phyloP scores from a whole-genome alignment of 1,284 basidiomycete genomes.

The Coriolopsis trogii region DNA sequence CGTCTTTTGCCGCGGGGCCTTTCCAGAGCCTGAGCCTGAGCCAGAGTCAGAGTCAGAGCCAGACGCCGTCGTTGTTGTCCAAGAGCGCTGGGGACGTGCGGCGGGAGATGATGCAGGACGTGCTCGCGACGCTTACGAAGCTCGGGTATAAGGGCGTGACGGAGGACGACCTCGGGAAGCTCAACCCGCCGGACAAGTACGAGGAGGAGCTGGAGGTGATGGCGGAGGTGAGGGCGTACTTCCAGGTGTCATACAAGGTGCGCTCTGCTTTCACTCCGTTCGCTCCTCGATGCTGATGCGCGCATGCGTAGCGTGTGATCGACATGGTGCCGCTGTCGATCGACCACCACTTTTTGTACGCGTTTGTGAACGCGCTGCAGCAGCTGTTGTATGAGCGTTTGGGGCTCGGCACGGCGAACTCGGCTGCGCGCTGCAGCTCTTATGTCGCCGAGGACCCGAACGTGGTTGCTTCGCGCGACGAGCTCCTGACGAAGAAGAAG shows the following conservation, averaged over 20 bases:
- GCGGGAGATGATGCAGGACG: conserved; percentile 19
- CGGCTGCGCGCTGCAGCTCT: conserved; percentile 38
- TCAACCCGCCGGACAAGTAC: conserved; percentile 43
- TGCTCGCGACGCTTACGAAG: conserved; percentile 35
- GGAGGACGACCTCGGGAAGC: conserved; percentile 42
- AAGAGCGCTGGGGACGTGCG: conserved; percentile 2
- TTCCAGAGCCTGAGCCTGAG: too few relatives aligned
- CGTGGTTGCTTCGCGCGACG: conserved; percentile 39
- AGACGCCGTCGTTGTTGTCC: not conserved
- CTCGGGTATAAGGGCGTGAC: conserved; percentile 37
- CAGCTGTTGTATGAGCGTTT: conserved; percentile 42
- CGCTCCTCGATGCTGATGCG: not conserved
- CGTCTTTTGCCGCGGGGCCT: too few relatives aligned
- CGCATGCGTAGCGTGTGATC: conserved; percentile 45
- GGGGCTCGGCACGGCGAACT: conserved; percentile 39
- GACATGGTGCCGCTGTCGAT: conserved; percentile 51
- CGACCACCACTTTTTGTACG: conserved; percentile 46
- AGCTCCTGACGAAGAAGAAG: conserved; percentile 35
- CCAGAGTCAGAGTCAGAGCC: too few relatives aligned
- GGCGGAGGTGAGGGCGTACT: conserved; percentile 55
- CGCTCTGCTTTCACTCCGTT: not conserved
- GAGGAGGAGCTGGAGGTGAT: conserved; percentile 52
- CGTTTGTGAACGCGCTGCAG: conserved; percentile 40
- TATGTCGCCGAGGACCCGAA: conserved; percentile 47
- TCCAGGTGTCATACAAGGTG: conserved; percentile 52